These are phyloP conservation scores for Ceratobasidium sp. DNA, from an alignment of 1,284 basidiomycete genomes.

Conservation along the genomic window DNA sequence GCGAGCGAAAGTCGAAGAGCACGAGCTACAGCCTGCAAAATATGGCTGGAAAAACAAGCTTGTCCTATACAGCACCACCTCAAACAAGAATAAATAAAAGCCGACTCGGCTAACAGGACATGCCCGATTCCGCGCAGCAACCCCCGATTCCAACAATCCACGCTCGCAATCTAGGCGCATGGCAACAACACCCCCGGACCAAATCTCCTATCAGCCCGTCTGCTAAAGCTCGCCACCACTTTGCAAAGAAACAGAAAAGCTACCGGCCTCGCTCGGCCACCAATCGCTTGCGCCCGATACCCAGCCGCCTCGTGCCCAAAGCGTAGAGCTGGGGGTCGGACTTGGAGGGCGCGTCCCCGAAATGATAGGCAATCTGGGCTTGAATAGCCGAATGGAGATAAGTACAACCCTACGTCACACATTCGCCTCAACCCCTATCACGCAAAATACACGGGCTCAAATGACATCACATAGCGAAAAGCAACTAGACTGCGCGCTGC, in stretches of 20 bases:
- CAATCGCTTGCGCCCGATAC: neutral
- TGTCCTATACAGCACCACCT: neutral
- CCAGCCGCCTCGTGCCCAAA: neutral
- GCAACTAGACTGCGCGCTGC: neutral
- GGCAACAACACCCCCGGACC: neutral
- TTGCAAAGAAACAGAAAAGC: neutral
- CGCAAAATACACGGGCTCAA: neutral
- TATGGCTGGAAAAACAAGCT: neutral
- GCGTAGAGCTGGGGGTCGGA: neutral
- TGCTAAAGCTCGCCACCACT: neutral
- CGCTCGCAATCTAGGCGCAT: too few relatives aligned
- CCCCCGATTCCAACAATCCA: neutral
- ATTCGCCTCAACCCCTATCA: neutral
- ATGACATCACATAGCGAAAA: neutral
- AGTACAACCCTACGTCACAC: slow-evolving; percentile 6
- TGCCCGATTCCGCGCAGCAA: neutral
- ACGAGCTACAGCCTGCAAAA: neutral
- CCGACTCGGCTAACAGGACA: neutral
- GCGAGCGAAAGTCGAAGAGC: neutral
- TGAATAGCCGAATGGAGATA: slow-evolving; percentile 1
- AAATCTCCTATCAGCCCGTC: slow-evolving; percentile 13
- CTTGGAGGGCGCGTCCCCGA: neutral
- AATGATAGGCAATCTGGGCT: neutral
- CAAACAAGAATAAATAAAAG: neutral
- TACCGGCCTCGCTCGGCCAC: neutral